phyloP scores from a whole-genome alignment of 371 early-diverging fungal genomes.

The Ordospora pajunii region DNA sequence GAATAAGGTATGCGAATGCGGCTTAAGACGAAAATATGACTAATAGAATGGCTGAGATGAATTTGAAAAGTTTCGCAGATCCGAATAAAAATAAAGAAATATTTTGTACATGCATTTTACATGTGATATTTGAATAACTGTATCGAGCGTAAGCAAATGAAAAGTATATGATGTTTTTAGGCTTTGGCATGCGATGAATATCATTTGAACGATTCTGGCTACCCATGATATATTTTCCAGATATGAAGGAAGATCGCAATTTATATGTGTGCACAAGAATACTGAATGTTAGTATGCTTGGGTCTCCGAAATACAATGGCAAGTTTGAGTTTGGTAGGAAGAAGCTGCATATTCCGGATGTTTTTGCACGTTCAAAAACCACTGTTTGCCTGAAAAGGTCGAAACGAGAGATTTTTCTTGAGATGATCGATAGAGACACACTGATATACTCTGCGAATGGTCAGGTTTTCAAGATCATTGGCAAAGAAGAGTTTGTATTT shows the following conservation, averaged over 20 bases:
- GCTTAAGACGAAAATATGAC: not conserved
- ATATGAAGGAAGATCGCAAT: not conserved
- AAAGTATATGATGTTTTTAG: too few relatives aligned
- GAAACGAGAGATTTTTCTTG: not conserved
- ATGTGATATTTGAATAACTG: too few relatives aligned
- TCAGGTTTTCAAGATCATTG: not conserved
- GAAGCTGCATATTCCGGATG: not conserved
- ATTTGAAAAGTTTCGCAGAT: too few relatives aligned
- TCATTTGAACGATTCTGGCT: too few relatives aligned
- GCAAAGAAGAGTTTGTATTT: not conserved
- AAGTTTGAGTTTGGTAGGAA: constrained; percentile 4
- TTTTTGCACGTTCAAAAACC: not conserved
- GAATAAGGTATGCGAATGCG: not conserved
- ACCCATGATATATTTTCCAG: constrained; percentile 14
- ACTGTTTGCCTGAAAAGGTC: not conserved
- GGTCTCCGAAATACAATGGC: not conserved
- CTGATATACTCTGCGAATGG: not conserved
- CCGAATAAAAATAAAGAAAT: too few relatives aligned
- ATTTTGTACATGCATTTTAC: too few relatives aligned
- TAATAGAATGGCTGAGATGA: too few relatives aligned
- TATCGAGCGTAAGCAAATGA: too few relatives aligned
- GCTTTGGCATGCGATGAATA: too few relatives aligned
- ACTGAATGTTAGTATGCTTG: not conserved
- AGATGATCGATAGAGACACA: not conserved
- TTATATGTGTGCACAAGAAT: too few relatives aligned